phyloP scores from a whole-genome alignment of 495 filamentous ascomycete species.

The Umbilicaria muhlenbergii region DNA sequence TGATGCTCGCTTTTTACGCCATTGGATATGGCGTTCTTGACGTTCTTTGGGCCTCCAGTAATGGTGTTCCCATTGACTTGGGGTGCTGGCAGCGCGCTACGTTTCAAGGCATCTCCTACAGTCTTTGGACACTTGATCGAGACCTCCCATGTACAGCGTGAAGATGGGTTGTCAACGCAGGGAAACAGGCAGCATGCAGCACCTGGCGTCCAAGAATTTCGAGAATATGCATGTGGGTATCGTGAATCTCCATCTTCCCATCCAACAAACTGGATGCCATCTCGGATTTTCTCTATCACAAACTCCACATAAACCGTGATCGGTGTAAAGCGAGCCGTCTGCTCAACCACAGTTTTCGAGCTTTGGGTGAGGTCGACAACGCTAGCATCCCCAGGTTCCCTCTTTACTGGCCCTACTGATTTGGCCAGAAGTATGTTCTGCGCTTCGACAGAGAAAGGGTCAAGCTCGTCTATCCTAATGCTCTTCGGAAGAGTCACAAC shows the following conservation, averaged over 20 bases:
- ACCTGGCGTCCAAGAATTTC: conserved; percentile 61
- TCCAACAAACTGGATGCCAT: conserved; percentile 85
- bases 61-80: not conserved
- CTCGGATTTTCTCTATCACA: conserved; percentile 50
- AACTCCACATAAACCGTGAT: conserved; percentile 58
- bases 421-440: conserved; percentile 22
- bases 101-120: conserved; percentile 63
- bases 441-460: conserved; percentile 37
- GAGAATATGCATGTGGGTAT: conserved; percentile 86
- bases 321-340: conserved; percentile 35
- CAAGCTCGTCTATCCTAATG: conserved; percentile 49
- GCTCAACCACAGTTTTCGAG: conserved; percentile 18
- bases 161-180: conserved; percentile 68
- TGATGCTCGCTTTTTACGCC: not conserved
- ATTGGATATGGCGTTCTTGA: conserved; percentile 3
- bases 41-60: not conserved
- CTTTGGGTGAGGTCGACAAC: conserved; percentile 10
- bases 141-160: conserved; percentile 75
- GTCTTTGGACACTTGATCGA: conserved; percentile 73
- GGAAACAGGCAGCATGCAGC: conserved; percentile 76
- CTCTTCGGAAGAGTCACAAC: conserved; percentile 46
- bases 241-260: conserved; percentile 57
- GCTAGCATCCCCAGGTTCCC: conserved; percentile 18
- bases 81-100: not conserved
- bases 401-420: conserved; percentile 6